phyloP scores from a whole-genome alignment of 768 basidiomycete genomes.

The Suillus sp. region DNA sequence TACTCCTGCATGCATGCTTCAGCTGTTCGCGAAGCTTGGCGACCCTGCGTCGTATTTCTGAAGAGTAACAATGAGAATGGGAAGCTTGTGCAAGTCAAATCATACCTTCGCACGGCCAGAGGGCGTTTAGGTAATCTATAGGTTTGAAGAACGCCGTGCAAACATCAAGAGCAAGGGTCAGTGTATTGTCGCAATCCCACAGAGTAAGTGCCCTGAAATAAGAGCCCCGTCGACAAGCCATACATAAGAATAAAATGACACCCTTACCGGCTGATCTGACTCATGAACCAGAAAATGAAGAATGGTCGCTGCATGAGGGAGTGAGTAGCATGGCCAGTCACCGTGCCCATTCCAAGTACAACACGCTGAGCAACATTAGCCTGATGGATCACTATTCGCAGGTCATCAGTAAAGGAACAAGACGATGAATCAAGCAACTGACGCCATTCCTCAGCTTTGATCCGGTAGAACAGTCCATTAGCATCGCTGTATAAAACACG shows the following conservation, averaged over 20 bases:
- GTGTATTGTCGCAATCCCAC: conserved; percentile 61
- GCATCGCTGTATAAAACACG: conserved; percentile 38
- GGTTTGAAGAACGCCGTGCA: conserved; percentile 61
- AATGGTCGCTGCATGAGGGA: conserved; percentile 61
- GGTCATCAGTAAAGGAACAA: conserved; percentile 11
- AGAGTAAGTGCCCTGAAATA: conserved; percentile 51
- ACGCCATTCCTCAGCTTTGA: conserved; percentile 71
- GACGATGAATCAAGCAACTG: conserved; percentile 32
- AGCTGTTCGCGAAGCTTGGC: conserved; percentile 49
- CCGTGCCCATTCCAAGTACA: conserved; percentile 57
- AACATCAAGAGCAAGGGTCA: conserved; percentile 63
- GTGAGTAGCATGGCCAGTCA: conserved; percentile 54
- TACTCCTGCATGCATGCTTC: conserved; percentile 45
- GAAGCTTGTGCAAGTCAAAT: conserved; percentile 11
- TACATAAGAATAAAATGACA: conserved; percentile 11
- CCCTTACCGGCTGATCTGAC: conserved; percentile 58
- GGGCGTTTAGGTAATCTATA: conserved; percentile 58
- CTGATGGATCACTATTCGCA: conserved; percentile 54
- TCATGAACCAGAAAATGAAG: conserved; percentile 77
- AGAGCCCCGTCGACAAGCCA: background rate
- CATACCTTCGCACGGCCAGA: conserved; percentile 69
- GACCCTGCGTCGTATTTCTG: conserved; percentile 57
- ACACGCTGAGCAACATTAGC: conserved; percentile 58
- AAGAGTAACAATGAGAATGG: conserved; percentile 15
- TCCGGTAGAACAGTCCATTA: conserved; percentile 49